Evolutionary conservation across 1,284 basidiomycete species (phyloP).

Genomic region (Pseudozyma sp.): DNA sequence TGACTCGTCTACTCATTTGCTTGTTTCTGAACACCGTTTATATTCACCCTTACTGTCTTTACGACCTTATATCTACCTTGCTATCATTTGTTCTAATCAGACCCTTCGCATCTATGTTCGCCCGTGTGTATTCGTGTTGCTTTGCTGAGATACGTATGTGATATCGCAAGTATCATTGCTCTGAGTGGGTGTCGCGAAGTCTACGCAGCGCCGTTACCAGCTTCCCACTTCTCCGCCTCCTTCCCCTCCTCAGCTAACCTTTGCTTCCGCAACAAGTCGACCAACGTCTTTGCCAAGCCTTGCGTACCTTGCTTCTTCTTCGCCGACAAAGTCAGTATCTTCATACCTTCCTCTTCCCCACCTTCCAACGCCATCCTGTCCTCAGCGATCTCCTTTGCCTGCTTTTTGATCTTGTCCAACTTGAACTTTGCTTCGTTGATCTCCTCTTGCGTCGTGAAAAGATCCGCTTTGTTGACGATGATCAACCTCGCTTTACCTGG

Average conservation of each 20-base stretch:
- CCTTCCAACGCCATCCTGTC: conserved; percentile 12
- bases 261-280: conserved; percentile 29
- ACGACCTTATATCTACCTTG: neutral
- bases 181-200: neutral
- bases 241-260: conserved; percentile 7
- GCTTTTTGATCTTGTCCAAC: conserved; percentile 19
- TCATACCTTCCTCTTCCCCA: conserved; percentile 11
- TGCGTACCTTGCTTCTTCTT: conserved; percentile 50
- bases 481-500: conserved; percentile 75
- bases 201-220: neutral
- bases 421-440: conserved; percentile 32
- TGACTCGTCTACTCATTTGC: no score
- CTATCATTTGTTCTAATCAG: neutral
- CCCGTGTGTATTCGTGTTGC: no score
- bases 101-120: neutral
- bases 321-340: conserved; percentile 35
- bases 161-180: no score
- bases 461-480: conserved; percentile 93
- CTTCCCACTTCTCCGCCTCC: neutral
- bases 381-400: conserved; percentile 20
- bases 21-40: neutral
- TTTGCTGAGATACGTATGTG: neutral
- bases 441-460: conserved; percentile 13
- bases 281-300: conserved; percentile 32
- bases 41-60: conserved; percentile 18